A percentile compares a stretch with the other conserved stretches of the same genome.
These are phyloP conservation scores for Miamiensis avidus DNA, from an alignment of 169 alveolate species.

Conservation along the genomic window DNA sequence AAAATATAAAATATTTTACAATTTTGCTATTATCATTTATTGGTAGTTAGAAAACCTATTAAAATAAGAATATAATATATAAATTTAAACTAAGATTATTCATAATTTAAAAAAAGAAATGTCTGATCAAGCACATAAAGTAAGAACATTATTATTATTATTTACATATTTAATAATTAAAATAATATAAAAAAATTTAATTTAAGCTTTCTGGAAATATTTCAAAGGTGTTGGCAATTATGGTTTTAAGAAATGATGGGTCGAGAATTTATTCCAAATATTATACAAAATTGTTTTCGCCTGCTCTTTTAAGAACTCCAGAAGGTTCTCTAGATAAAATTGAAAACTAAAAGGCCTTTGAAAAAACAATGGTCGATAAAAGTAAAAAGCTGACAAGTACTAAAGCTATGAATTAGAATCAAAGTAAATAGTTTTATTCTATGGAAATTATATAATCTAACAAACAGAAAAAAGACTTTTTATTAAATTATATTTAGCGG, in stretches of 20 bases:
- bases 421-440: background rate
- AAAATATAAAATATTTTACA: too few species aligned
- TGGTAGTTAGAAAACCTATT: too few species aligned
- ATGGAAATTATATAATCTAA: background rate
- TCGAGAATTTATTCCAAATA: slow-evolving; percentile 32
- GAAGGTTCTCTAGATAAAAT: background rate
- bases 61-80: too few species aligned
- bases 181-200: too few species aligned
- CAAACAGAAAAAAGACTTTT: background rate
- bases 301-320: background rate
- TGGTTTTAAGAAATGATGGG: slow-evolving; percentile 17
- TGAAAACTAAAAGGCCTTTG: slow-evolving; percentile 7
- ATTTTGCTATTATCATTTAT: too few species aligned
- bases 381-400: slow-evolving; percentile 3
- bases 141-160: too few species aligned
- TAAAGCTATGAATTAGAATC: slow-evolving; percentile 15
- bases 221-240: slow-evolving; percentile 13
- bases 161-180: too few species aligned
- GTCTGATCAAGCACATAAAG: too few species aligned
- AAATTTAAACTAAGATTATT: too few species aligned
- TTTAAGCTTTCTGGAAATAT: background rate
- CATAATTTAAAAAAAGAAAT: too few species aligned
- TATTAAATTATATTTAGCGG: slow-evolving; percentile 1
- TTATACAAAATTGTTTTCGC: background rate
- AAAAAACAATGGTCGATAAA: slow-evolving; percentile 21